Base-by-base conservation (phyloP, 257 asterid genomes). In the Oldenlandia corymbosa region DNA sequence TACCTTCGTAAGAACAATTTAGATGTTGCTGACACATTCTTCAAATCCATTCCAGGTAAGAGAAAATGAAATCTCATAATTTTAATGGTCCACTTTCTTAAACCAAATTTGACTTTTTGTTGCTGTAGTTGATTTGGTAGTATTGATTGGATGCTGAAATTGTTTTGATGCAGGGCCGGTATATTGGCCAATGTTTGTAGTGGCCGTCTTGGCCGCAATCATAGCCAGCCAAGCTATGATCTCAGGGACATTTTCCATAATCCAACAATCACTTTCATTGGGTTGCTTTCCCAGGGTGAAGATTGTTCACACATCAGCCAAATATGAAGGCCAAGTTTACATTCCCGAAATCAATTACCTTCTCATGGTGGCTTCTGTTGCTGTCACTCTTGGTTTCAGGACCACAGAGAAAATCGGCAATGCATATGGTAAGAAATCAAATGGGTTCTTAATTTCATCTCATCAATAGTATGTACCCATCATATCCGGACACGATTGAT, bases 391-490 rank as follows among this genome's bases (percentile, higher is more conserved):
- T 4, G 82, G 72, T 1, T 85, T 80, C 36, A 74, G 73, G 47
- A 74, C 81, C 1, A 78, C 86, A 0, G 16, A 17, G 1, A 49
- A 76, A 47, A 73, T 85, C 0, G 80, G 88, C 67, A 76, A 82
- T 64, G 92, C 92, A 14, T 82, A 85, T 7, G 92, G 92, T 80
- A 76, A 21, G n/a, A n/a, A n/a, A n/a, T n/a, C n/a, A n/a, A n/a
- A n/a, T n/a, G n/a, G n/a, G n/a, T n/a, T n/a, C n/a, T n/a, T n/a
- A n/a, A n/a, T n/a, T n/a, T n/a, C n/a, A n/a, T n/a, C n/a, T n/a
- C n/a, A n/a, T n/a, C n/a, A n/a, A n/a, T n/a, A n/a, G 51, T 39
- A 43, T 42, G 2, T 2, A 28, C 43, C 11, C 18, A 34, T 8
- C 52, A 20, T 34, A 9, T 4, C 12, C 13, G 10, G 20, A 2